phyloP scores from a whole-genome alignment of 1,284 basidiomycete species.

The Cryptococcus sp. region DNA sequence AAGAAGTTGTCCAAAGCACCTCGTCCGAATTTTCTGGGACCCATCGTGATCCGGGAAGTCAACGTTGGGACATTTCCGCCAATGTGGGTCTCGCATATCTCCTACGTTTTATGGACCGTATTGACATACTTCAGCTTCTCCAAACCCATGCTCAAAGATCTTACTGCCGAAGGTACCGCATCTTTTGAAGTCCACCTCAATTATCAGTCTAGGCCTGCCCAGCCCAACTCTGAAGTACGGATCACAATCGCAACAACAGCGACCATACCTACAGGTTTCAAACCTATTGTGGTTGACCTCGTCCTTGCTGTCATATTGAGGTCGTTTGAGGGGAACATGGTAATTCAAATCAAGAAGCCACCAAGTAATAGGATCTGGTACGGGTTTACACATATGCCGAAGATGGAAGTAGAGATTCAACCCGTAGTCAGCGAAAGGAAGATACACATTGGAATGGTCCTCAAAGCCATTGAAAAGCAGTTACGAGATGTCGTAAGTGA shows the following conservation, averaged over 20 bases:
- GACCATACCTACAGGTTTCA: conserved; percentile 72
- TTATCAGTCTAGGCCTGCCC: conserved; percentile 50
- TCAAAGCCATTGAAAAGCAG: conserved; percentile 81
- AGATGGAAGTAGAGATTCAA: conserved; percentile 82
- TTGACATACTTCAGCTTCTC: conserved; percentile 56
- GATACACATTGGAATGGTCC: conserved; percentile 61
- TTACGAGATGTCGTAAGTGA: conserved; percentile 78
- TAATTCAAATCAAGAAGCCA: conserved; percentile 88
- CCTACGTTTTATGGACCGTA: background rate
- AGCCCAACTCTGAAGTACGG: conserved; percentile 69
- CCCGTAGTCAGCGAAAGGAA: conserved; percentile 80
- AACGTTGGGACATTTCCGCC: conserved; percentile 76
- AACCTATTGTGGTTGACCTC: conserved; percentile 81
- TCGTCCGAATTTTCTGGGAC: conserved; percentile 76
- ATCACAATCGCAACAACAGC: conserved; percentile 80
- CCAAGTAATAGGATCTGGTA: conserved; percentile 97
- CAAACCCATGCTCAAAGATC: conserved; percentile 95
- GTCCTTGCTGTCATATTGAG: conserved; percentile 78
- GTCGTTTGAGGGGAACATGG: conserved; percentile 82
- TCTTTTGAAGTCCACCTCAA: conserved; percentile 78
- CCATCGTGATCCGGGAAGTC: conserved; percentile 81
- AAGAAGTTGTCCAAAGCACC: conserved; percentile 89
- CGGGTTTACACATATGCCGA: conserved; percentile 88
- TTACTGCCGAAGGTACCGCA: conserved; percentile 87
- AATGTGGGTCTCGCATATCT: conserved; percentile 19